Percentiles rank a stretch among this genome's conserved stretches.
These are phyloP conservation scores for Colletotrichum sp. DNA, from an alignment of 2,329 filamentous ascomycete genomes.

Conservation along the genomic window DNA sequence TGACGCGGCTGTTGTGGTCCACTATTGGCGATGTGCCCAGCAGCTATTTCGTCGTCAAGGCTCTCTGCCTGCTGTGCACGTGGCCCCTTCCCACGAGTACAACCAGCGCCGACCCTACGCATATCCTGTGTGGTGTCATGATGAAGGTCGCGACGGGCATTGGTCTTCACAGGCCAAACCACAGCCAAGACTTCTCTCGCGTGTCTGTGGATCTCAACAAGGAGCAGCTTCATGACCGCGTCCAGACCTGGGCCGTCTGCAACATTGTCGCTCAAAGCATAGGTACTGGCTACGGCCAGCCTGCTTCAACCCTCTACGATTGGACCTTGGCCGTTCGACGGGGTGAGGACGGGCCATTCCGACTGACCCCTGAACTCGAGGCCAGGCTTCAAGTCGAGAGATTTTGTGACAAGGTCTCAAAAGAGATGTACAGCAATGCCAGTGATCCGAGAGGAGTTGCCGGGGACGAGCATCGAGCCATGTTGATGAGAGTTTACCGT, in stretches of 20 bases:
- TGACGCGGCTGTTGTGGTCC: slow-evolving; percentile 77
- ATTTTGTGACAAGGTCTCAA: slow-evolving; percentile 79
- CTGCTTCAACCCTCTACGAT: slow-evolving; percentile 78
- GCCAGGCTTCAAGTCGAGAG: slow-evolving; percentile 74
- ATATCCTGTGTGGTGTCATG: slow-evolving; percentile 83
- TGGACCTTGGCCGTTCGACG: slow-evolving; percentile 71
- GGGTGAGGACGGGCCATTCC: slow-evolving; percentile 64
- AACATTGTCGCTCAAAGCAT: slow-evolving; percentile 84
- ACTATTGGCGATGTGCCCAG: slow-evolving; percentile 80
- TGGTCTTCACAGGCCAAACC: slow-evolving; percentile 79
- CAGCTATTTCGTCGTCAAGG: slow-evolving; percentile 82
- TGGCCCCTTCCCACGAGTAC: slow-evolving; percentile 87
- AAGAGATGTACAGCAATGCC: slow-evolving; percentile 80
- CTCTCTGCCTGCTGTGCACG: slow-evolving; percentile 78
- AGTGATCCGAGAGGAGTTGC: slow-evolving; percentile 74
- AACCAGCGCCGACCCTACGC: slow-evolving; percentile 80
- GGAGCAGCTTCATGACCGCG: slow-evolving; percentile 79
- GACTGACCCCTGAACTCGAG: slow-evolving; percentile 66
- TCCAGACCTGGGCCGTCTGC: slow-evolving; percentile 84
- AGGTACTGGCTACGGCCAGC: slow-evolving; percentile 84
- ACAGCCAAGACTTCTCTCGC: slow-evolving; percentile 83
- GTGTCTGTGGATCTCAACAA: slow-evolving; percentile 77
- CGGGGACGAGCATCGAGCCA: slow-evolving; percentile 70
- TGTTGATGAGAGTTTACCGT: slow-evolving; percentile 70
- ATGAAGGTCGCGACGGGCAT: slow-evolving; percentile 88